Percentiles rank a stretch among this genome's conserved stretches.
phyloP scores from a whole-genome alignment of 2,329 filamentous ascomycete genomes.

The Cordyceps cateniannulata region DNA sequence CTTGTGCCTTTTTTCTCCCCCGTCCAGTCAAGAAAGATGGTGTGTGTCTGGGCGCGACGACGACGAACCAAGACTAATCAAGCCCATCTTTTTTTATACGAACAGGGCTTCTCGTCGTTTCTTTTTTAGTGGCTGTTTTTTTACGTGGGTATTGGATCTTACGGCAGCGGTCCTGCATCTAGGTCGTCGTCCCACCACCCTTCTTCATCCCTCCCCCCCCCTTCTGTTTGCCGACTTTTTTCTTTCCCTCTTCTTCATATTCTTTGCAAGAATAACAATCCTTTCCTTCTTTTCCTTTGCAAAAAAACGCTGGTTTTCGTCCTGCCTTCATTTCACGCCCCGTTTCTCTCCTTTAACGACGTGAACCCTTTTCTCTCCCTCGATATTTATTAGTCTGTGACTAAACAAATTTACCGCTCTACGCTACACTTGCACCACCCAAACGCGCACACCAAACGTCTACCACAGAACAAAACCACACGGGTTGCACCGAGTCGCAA shows the following conservation, averaged over 20 bases:
- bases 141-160: background rate
- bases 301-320: conserved; percentile 13
- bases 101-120: background rate
- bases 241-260: background rate
- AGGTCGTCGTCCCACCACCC: background rate
- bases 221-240: background rate
- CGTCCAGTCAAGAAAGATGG: background rate
- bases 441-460: background rate
- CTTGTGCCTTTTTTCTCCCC: background rate
- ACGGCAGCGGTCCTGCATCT: background rate
- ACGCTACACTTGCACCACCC: background rate
- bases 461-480: background rate
- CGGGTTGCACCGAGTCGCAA: background rate
- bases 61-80: background rate
- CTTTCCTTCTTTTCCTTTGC: background rate
- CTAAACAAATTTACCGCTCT: background rate
- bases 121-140: background rate
- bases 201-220: background rate
- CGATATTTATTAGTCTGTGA: conserved; percentile 9
- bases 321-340: conserved; percentile 6
- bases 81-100: background rate
- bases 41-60: background rate
- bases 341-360: conserved; percentile 4
- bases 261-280: background rate
- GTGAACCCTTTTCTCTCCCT: conserved; percentile 1